Base-by-base conservation (phyloP, 495 filamentous ascomycete species). In the Stereocaulon alpinum region DNA sequence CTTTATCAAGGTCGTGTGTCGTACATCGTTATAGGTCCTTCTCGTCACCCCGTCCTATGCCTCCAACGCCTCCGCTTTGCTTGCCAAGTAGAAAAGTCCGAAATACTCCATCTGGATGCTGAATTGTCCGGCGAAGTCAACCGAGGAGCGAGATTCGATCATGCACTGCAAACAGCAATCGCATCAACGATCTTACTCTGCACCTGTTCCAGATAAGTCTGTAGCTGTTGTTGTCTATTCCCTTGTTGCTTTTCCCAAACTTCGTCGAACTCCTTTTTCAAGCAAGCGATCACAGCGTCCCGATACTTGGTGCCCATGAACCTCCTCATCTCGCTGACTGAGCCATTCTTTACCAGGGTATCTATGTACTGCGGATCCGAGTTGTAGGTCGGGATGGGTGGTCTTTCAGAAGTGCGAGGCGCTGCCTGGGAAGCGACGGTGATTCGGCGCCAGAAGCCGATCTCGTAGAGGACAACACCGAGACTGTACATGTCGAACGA, bases 401-500 rank as follows among this genome's bases (percentile, higher is more conserved):
- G 62, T 32, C 61, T 32, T 40, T 48, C 40, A 15, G 58, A 40
- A n/a, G 56, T 55, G 45, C 58, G 30, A 34, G 40, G 22, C 27
- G 18, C 37, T 40, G 43, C 34, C 51, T 56, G 52, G 37, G 44
- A 24, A 40, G n/a, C 49, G 18, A 37, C 27, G 27, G 27, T 53
- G 27, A 62, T 22, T 10, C 55, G 57, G 2, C 64, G 55, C 71
- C 71, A 72, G n/a, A 66, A 29, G 14, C 59, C 71, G 27, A 73
- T 65, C 54, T 73, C 70, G 18, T 69, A 56, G 15, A 71, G 53
- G 3, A 74, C 47, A 34, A 67, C 61, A 0, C 67, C 71, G 12
- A 74, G 60, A 20, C 69, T 67, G 60, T 73, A 74, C 29, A 68
- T 62, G 37, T 74, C 72, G 53, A 67, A 72, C 2, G 63, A 61